These are phyloP conservation scores for Incumbomyces delicatus DNA, from an alignment of 2,329 filamentous ascomycete genomes.

Conservation along the genomic window DNA sequence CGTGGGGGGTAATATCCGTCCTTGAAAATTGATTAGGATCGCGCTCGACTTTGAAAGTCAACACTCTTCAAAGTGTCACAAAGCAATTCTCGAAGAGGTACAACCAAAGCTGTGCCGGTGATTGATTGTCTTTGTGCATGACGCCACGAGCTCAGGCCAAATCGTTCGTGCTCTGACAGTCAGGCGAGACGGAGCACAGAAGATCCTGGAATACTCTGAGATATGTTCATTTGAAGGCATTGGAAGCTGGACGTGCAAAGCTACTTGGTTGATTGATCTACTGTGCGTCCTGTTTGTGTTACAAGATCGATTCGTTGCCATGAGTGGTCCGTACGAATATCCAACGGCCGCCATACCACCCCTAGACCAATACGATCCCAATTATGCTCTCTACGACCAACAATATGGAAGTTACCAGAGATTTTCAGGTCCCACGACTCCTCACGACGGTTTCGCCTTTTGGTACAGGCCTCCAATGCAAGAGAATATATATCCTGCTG, in stretches of 20 bases:
- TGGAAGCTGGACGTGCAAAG: not conserved
- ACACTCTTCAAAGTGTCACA: not conserved
- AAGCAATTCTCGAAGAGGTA: not conserved
- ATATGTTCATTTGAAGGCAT: constrained; percentile 4
- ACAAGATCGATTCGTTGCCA: constrained; percentile 5
- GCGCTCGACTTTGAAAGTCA: too few relatives aligned
- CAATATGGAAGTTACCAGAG: constrained; percentile 21
- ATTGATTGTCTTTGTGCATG: constrained; percentile 2
- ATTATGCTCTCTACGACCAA: constrained; percentile 16
- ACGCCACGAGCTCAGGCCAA: not conserved
- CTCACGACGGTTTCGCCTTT: constrained; percentile 34
- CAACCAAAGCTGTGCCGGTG: not conserved
- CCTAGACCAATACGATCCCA: constrained; percentile 13
- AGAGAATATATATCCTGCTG: constrained; percentile 24
- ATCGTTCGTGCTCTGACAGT: not conserved
- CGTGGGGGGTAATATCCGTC: too few relatives aligned
- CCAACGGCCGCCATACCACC: constrained; percentile 15
- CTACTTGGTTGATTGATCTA: not conserved
- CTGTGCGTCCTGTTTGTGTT: not conserved
- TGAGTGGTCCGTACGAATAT: constrained; percentile 20
- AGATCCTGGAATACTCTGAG: not conserved
- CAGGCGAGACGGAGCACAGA: not conserved
- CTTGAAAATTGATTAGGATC: too few relatives aligned
- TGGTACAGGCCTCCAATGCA: constrained; percentile 31
- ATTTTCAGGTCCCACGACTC: constrained; percentile 20